Conservation (phyloP, 1,139 yeast species). For the Geotrichum citri-aurantii region DNA sequence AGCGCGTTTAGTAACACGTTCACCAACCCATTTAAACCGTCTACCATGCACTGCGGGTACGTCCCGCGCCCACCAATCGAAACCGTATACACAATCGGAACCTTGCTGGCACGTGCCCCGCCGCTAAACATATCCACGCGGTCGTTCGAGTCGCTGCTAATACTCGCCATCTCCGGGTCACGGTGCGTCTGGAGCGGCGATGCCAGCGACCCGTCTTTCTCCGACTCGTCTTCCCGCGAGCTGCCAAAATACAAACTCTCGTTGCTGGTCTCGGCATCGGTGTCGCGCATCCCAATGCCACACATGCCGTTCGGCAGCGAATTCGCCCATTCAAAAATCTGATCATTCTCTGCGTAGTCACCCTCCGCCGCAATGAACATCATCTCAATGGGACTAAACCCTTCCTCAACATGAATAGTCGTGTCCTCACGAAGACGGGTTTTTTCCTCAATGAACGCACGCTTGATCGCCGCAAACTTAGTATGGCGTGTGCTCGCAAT, state of each 20-base stretch:
- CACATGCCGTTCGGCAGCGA: conserved; percentile 33
- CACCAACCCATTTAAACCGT: conserved; percentile 74
- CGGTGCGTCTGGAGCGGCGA: neutral
- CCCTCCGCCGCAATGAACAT: conserved; percentile 57
- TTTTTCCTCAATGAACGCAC: conserved; percentile 22
- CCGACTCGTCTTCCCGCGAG: neutral
- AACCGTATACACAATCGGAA: conserved; percentile 47
- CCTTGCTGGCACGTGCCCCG: conserved; percentile 25
- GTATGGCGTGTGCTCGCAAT: conserved; percentile 25
- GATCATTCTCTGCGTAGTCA: conserved; percentile 54
- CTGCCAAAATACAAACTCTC: conserved; percentile 7
- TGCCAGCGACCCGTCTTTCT: neutral
- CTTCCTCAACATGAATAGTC: neutral
- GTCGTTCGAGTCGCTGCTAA: conserved; percentile 3
- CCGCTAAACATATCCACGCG: conserved; percentile 15
- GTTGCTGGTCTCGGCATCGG: neutral
- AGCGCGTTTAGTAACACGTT: conserved; percentile 24
- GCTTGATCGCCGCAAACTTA: conserved; percentile 26
- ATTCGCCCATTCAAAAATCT: conserved; percentile 58
- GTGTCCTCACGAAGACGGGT: conserved; percentile 7
- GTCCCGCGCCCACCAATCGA: conserved; percentile 56
- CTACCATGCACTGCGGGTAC: conserved; percentile 61
- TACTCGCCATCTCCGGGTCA: neutral
- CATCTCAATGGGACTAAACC: conserved; percentile 14
- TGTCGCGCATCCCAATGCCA: conserved; percentile 8